Base-by-base conservation (phyloP, 75 land plant species). In the Ceratopteris richardii region DNA sequence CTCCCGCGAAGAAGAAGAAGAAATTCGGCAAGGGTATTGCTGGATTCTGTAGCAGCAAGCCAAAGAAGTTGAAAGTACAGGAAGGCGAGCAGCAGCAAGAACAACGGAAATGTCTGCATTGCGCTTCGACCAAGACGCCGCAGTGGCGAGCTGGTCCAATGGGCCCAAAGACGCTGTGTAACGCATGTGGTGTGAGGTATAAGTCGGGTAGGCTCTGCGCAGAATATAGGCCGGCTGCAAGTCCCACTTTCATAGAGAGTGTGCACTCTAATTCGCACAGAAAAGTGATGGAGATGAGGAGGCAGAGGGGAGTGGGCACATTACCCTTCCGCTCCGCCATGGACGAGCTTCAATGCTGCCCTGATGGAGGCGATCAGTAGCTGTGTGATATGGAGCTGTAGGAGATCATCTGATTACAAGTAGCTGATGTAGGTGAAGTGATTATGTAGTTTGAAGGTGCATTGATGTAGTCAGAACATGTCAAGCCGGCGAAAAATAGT, bases 141-240 rank as follows among this genome's bases (percentile, higher is more conserved):
- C 98, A 94, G 68, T 94, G 98, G 98, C 61, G 96, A 31, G 81
- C 98, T 29, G 98, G 98, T 22, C 98, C 98, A 1, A 74, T 86
- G 91, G 98, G 98, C 0, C 98, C 98, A 28, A 93, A 93, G 53
- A 93, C 96, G 16, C 64, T 93, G 20, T 93, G 98, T 79, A 93
- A 93, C 56, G 98, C 98, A 10, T 93, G 98, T 51, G 95, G 98
- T 0, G 98, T 93, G 31, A 66, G 98, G 63, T 93, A 80, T 77
- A 93, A 93, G 52, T 89, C 98, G 14, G 98, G 98, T 12, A 62
- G 98, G 55, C 72, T 93, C 16, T 84, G 90, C 56, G 96, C 98
- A 12, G 98, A 93, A 66, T 93, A 93, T 72, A 74, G 98, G 29
- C 98, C 98, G 61, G 96, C 98, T 0, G 84, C 93, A 19, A 89